These are phyloP conservation scores for Penicillium capsulatum DNA, from an alignment of 2,329 filamentous ascomycete species.

Conservation along the genomic window DNA sequence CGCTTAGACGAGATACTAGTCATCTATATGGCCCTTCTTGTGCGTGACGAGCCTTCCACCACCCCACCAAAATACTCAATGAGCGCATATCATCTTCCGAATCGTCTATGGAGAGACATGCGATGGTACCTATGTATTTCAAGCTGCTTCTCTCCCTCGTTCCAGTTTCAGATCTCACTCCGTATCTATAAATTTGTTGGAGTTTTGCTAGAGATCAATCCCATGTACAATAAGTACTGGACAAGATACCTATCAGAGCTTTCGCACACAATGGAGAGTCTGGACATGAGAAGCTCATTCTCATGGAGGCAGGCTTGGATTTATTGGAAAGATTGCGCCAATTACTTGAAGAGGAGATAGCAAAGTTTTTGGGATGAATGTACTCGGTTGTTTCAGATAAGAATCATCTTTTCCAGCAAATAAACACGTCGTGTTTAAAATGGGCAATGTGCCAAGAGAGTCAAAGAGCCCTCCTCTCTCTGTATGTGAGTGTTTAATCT, in stretches of 20 bases:
- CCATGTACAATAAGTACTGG: constrained; percentile 8
- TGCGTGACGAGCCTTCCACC: not conserved
- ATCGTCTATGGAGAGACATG: constrained; percentile 15
- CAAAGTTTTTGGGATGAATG: not conserved
- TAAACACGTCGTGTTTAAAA: no score
- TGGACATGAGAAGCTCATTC: constrained; percentile 3
- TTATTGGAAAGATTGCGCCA: constrained; percentile 10
- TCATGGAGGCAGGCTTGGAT: constrained; percentile 11
- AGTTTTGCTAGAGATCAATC: constrained; percentile 7
- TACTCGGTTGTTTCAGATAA: not conserved
- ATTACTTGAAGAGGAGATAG: not conserved
- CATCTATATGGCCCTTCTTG: not conserved
- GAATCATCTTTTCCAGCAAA: no score
- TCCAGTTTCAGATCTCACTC: not conserved
- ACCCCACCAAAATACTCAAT: constrained; percentile 2
- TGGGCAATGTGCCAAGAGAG: no score
- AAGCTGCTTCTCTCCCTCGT: not conserved
- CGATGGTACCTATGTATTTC: constrained; percentile 9
- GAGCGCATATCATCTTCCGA: constrained; percentile 13
- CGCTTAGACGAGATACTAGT: not conserved
- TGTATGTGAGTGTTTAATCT: no score
- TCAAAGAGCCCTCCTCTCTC: no score
- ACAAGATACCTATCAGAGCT: constrained; percentile 6
- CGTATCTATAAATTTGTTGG: constrained; percentile 10
- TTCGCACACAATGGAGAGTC: constrained; percentile 2